Conservation (phyloP, 768 basidiomycete species). For the Pisolithus microcarpus region DNA sequence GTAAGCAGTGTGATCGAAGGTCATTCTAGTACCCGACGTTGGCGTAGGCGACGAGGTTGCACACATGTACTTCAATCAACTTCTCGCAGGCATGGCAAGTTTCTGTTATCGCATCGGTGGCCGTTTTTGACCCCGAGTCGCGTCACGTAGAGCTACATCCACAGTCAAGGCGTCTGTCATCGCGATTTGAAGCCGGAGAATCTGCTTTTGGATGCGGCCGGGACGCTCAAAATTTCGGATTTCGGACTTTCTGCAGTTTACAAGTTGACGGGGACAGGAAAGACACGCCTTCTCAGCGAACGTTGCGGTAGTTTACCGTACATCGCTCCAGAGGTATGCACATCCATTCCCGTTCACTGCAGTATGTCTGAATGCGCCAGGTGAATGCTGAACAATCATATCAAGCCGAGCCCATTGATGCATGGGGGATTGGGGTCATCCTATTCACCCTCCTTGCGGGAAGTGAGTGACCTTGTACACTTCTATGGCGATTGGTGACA, state of each 20-base stretch:
- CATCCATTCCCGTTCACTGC: background rate
- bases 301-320: slow-evolving; percentile 91
- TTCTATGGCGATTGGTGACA: too few relatives aligned
- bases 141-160: slow-evolving; percentile 64
- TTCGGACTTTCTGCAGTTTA: slow-evolving; percentile 92
- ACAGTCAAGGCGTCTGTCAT: slow-evolving; percentile 86
- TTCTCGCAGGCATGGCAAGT: slow-evolving; percentile 75
- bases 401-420: slow-evolving; percentile 86
- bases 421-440: slow-evolving; percentile 95
- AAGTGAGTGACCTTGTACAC: slow-evolving; percentile 47
- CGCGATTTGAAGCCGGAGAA: slow-evolving; percentile 98
- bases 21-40: slow-evolving; percentile 70
- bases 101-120: background rate
- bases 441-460: slow-evolving; percentile 86
- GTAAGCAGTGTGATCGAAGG: background rate
- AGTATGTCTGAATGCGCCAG: slow-evolving; percentile 30
- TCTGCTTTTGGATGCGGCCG: slow-evolving; percentile 74
- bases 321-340: slow-evolving; percentile 82
- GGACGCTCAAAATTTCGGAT: slow-evolving; percentile 88
- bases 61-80: slow-evolving; percentile 84
- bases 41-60: slow-evolving; percentile 84
- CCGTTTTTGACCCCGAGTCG: background rate
- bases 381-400: slow-evolving; percentile 64
- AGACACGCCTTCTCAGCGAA: slow-evolving; percentile 69
- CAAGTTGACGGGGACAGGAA: slow-evolving; percentile 73